These are phyloP conservation scores for Lunasporangiospora selenospora DNA, from an alignment of 192 early-diverging fungal genomes.

Conservation along the genomic window DNA sequence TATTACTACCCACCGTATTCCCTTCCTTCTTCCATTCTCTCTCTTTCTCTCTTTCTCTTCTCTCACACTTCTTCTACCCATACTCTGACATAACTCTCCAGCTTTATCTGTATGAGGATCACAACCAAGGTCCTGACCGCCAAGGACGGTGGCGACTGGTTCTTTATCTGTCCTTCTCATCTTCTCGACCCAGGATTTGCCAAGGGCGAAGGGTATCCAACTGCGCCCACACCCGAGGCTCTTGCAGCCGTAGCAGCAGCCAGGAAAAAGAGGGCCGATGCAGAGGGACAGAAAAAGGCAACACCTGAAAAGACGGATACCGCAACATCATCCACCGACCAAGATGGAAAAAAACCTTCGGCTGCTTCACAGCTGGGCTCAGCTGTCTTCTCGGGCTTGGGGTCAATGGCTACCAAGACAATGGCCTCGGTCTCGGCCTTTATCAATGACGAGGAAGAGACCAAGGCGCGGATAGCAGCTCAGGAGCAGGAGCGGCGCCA, in stretches of 20 bases:
- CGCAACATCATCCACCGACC: slow-evolving; percentile 7
- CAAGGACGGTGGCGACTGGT: slow-evolving; percentile 61
- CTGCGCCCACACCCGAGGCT: slow-evolving; percentile 29
- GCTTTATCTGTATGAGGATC: slow-evolving; percentile 62
- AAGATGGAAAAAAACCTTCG: slow-evolving; percentile 23
- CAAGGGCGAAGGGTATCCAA: slow-evolving; percentile 44
- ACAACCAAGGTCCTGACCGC: slow-evolving; percentile 54
- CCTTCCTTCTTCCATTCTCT: too few relatives aligned
- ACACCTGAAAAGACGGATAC: slow-evolving; percentile 1
- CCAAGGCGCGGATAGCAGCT: slow-evolving; percentile 39
- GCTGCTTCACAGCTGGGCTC: slow-evolving; percentile 35
- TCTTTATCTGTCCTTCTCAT: slow-evolving; percentile 55
- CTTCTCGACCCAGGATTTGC: slow-evolving; percentile 51
- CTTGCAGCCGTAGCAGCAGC: slow-evolving; percentile 34
- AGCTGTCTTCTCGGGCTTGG: slow-evolving; percentile 39
- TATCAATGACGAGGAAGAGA: slow-evolving; percentile 45
- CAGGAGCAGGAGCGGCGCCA: slow-evolving; percentile 23
- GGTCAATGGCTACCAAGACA: slow-evolving; percentile 31
- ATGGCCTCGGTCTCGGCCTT: slow-evolving; percentile 36
- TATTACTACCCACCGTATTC: too few relatives aligned
- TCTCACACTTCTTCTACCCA: neutral
- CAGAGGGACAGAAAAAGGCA: slow-evolving; percentile 39
- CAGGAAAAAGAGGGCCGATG: slow-evolving; percentile 41
- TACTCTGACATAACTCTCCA: neutral
- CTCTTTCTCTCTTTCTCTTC: neutral